Evolutionary conservation across 768 basidiomycete genomes (phyloP), one percentile per base, ranked within the genome.

Genomic region (Trametes cingulata): DNA sequence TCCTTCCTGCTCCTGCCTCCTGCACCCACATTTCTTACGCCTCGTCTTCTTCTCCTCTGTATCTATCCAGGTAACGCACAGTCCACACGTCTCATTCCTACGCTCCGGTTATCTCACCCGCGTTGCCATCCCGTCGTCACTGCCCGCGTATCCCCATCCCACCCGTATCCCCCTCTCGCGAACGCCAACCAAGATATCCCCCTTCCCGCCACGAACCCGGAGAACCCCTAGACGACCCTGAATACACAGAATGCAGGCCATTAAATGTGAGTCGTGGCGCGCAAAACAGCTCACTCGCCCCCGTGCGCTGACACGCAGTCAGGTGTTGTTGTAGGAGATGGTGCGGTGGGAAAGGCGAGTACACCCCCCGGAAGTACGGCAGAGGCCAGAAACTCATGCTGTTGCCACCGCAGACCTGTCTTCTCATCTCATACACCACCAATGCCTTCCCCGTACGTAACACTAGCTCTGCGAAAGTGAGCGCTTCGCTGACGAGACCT

Each of bases 311-410:
- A 50, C 56, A 58, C 57, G 51, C 55, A 68, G 50, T 56, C 72
- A 96, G 95, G 94, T 82, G 95, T 98, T 76, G 95, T 98, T 71
- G 95, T 98, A 52, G 95, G 95, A 71, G 95, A 98, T 80, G 95
- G 95, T 85, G 95, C 95, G 60, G 95, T 97, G 68, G 95, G 95
- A 74, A 98, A 97, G 91, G 94, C 87, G 68, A 70, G 85, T 76
- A 45, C 54, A 48, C 43, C 57, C 52, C 37, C 37, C 25, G 29
- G 37, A 60, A 59, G 52, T 45, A 43, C 43, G 50, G 42, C 24
- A 50, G 29, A 20, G 52, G 42, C 49, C 61, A 20, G 58, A 67
- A 63, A 71, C 72, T 67, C 65, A 65, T 58, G 29, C 27, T 40
- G 53, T 14, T 39, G 13, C 54, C 25, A 58, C 58, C 49, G 27